Conservation (phyloP, 2,329 filamentous ascomycete species). For the Penicillium oxalicum region DNA sequence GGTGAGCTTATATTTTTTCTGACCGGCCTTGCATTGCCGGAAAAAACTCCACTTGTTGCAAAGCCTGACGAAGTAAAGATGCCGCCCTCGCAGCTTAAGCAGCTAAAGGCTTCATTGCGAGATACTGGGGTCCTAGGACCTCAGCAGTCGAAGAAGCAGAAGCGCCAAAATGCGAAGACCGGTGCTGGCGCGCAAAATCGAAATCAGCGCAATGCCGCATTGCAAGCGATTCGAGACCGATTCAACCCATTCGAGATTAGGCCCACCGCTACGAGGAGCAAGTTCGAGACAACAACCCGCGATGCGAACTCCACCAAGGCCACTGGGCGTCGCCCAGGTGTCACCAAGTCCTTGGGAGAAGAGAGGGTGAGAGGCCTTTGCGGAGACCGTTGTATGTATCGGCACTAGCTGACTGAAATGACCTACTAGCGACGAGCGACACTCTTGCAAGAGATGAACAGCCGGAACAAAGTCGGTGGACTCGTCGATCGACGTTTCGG, state of each 20-base stretch:
- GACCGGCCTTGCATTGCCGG: constrained; percentile 9
- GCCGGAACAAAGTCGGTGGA: constrained; percentile 83
- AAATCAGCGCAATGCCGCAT: constrained; percentile 66
- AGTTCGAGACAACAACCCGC: constrained; percentile 76
- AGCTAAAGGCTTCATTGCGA: constrained; percentile 81
- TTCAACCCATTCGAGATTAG: constrained; percentile 99
- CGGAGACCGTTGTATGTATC: neutral
- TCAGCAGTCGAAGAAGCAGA: constrained; percentile 92
- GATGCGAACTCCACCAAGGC: constrained; percentile 44
- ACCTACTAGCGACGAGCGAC: constrained; percentile 63
- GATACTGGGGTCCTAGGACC: constrained; percentile 87
- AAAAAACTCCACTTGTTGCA: constrained; percentile 24
- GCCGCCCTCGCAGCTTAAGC: constrained; percentile 94
- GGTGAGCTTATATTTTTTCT: constrained; percentile 30
- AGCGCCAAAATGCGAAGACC: constrained; percentile 65
- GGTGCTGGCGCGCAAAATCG: constrained; percentile 66
- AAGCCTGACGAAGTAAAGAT: constrained; percentile 47
- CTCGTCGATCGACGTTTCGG: constrained; percentile 91
- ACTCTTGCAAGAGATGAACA: constrained; percentile 81
- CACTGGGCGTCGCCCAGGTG: constrained; percentile 64
- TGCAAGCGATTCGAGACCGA: constrained; percentile 83
- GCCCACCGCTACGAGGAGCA: constrained; percentile 66
- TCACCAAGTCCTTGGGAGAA: constrained; percentile 80
- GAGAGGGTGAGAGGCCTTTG: constrained; percentile 57
- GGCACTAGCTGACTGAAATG: constrained; percentile 9